These are phyloP conservation scores for Cytospora piceae DNA, from an alignment of 2,329 filamentous ascomycete species.

Conservation along the genomic window DNA sequence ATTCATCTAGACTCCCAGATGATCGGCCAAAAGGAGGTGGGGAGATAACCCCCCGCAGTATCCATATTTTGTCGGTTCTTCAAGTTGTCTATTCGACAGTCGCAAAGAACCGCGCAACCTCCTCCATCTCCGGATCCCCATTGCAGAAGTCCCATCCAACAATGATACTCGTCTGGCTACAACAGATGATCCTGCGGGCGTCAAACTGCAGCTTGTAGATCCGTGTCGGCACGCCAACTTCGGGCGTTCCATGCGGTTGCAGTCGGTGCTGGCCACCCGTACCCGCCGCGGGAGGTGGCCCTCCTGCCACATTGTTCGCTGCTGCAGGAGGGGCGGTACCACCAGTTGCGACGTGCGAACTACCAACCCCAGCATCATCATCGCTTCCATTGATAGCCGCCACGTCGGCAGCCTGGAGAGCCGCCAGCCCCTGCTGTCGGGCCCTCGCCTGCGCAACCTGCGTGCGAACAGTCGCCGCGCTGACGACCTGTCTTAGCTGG, in stretches of 20 bases:
- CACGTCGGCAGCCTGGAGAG: slow-evolving; percentile 30
- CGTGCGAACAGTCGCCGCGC: slow-evolving; percentile 48
- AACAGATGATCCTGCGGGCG: slow-evolving; percentile 89
- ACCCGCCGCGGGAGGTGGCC: slow-evolving; percentile 25
- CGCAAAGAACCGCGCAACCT: slow-evolving; percentile 78
- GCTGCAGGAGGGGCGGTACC: slow-evolving; percentile 28
- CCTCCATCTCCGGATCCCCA: slow-evolving; percentile 77
- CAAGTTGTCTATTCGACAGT: slow-evolving; percentile 52
- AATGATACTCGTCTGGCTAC: slow-evolving; percentile 87
- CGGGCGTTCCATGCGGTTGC: slow-evolving; percentile 50
- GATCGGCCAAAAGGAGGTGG: background rate
- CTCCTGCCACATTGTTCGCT: slow-evolving; percentile 13
- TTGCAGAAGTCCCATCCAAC: slow-evolving; percentile 98
- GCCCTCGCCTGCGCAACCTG: slow-evolving; percentile 49
- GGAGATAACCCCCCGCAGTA: background rate
- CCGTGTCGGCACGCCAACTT: slow-evolving; percentile 55
- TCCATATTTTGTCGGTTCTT: background rate
- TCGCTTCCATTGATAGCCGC: slow-evolving; percentile 17
- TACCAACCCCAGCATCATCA: slow-evolving; percentile 18
- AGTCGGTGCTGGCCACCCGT: slow-evolving; percentile 34
- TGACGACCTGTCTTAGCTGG: slow-evolving; percentile 55
- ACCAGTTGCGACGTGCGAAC: slow-evolving; percentile 7
- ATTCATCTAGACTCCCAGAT: background rate
- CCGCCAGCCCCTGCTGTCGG: slow-evolving; percentile 35
- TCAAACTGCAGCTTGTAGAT: slow-evolving; percentile 99